phyloP scores from a whole-genome alignment of 306 rosid species.

The Vigna hirtella region DNA sequence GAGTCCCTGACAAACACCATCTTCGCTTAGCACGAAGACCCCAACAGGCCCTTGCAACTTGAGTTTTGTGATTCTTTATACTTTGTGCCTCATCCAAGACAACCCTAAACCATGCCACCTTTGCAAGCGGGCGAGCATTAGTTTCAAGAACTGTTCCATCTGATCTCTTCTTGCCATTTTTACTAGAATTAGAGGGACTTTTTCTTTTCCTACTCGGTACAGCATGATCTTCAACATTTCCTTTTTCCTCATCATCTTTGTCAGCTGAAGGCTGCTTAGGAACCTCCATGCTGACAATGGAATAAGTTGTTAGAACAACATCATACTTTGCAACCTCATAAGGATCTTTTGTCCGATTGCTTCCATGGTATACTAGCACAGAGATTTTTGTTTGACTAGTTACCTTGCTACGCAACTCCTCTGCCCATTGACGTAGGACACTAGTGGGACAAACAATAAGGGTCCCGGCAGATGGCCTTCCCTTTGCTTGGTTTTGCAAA shows the following conservation, averaged over 20 bases:
- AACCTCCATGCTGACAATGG: slow-evolving; percentile 97
- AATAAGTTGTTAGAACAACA: slow-evolving; percentile 93
- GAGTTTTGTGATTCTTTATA: slow-evolving; percentile 96
- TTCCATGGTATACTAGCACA: slow-evolving; percentile 94
- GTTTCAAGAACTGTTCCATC: slow-evolving; percentile 57
- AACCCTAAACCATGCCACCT: slow-evolving; percentile 98
- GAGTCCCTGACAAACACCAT: slow-evolving; percentile 99
- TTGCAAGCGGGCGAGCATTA: slow-evolving; percentile 85
- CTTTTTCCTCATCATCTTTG: slow-evolving; percentile 80
- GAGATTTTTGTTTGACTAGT: slow-evolving; percentile 81
- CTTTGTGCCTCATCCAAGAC: slow-evolving; percentile 99
- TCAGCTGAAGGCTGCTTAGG: slow-evolving; percentile 86
- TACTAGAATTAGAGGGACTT: slow-evolving; percentile 56
- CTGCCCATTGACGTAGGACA: slow-evolving; percentile 98
- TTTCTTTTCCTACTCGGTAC: slow-evolving; percentile 74
- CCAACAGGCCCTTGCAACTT: slow-evolving; percentile 98
- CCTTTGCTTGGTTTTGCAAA: slow-evolving; percentile 59
- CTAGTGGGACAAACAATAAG: slow-evolving; percentile 99
- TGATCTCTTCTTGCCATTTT: slow-evolving; percentile 60
- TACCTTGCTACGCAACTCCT: slow-evolving; percentile 87
- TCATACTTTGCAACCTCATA: slow-evolving; percentile 88
- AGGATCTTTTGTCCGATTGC: slow-evolving; percentile 91
- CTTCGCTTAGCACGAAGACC: slow-evolving; percentile 99
- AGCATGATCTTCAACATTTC: slow-evolving; percentile 54
- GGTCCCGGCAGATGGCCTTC: slow-evolving; percentile 97